Evolutionary conservation across 1,139 yeast genomes (phyloP).

Genomic region (Nadsonia starkeyi-henricii): DNA sequence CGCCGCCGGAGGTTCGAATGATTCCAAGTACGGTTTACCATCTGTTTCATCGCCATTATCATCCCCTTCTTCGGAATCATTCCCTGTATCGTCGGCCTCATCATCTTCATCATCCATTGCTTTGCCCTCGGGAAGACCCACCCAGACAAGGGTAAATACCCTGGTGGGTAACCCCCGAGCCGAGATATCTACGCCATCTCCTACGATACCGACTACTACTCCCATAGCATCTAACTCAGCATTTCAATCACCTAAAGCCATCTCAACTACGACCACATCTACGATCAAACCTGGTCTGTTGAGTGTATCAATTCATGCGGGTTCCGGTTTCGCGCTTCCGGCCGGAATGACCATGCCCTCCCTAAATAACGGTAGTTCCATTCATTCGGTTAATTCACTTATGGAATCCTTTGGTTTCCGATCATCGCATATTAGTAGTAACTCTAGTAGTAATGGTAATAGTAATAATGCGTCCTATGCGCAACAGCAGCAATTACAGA

Average conservation of each 20-base stretch:
- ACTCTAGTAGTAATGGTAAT: no score
- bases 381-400: no score
- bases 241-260: not conserved
- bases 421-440: no score
- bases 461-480: no score
- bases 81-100: constrained; percentile 6
- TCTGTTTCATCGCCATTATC: not conserved
- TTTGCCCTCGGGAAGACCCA: constrained; percentile 4
- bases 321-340: constrained; percentile 49
- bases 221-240: no score
- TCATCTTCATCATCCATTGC: constrained; percentile 2
- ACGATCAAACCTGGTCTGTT: constrained; percentile 49
- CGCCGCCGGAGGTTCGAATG: not conserved
- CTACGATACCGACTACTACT: not conserved
- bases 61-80: not conserved
- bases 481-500: constrained; percentile 22
- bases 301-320: constrained; percentile 54
- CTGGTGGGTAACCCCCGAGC: not conserved
- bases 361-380: not conserved
- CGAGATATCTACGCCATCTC: not conserved
- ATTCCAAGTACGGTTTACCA: no score
- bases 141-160: not conserved
- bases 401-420: no score
- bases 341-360: constrained; percentile 24
- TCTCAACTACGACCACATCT: constrained; percentile 16